Evolutionary conservation across 2,329 filamentous ascomycete genomes (phyloP), one percentile per base, ranked within the genome.

Genomic region (Hypoxylon sp.): DNA sequence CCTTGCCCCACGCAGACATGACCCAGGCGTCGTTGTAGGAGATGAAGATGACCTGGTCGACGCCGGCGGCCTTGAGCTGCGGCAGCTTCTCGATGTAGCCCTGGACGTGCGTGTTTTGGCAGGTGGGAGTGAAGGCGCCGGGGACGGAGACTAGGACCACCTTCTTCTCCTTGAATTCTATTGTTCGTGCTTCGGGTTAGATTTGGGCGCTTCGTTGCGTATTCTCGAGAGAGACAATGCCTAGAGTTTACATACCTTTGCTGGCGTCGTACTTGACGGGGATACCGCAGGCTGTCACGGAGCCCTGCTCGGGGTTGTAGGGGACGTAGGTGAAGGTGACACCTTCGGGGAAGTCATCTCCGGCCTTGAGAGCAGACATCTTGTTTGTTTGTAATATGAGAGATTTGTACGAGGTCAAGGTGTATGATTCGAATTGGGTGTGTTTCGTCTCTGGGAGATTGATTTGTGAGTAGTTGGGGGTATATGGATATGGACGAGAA

Each of bases 1-100:
- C 92, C 86, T 97, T 97, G 80, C 88, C 90, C 92, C 92, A 95
- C 56, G 91, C 92, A 72, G 88, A 89, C 91, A 94, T 94, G 78
- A 97, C 93, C 76, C 85, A 96, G 68, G 89, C 83, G 80, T 97
- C 93, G 80, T 97, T 97, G 83, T 83, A 90, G 63, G 92, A 91
- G 74, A 96, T 89, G 75, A 95, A 87, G 70, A 92, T 86, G 73
- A 97, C 87, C 67, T 90, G 79, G 79, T 97, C 93, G 70, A 96
- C 91, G 72, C 91, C 92, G 85, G 94, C 94, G 75, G 82, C 81
- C 81, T 89, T 89, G 79, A 96, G 84, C 75, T 89, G 83, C 55
- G 86, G 82, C 70, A 89, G 81, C 77, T 92, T 89, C 78, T 86
- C 80, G 72, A 94, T 86, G 85, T 93, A 97, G 65, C 90, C 90